phyloP scores from a whole-genome alignment of 352 stramenopile genomes.

The Phytophthora boehmeriae region DNA sequence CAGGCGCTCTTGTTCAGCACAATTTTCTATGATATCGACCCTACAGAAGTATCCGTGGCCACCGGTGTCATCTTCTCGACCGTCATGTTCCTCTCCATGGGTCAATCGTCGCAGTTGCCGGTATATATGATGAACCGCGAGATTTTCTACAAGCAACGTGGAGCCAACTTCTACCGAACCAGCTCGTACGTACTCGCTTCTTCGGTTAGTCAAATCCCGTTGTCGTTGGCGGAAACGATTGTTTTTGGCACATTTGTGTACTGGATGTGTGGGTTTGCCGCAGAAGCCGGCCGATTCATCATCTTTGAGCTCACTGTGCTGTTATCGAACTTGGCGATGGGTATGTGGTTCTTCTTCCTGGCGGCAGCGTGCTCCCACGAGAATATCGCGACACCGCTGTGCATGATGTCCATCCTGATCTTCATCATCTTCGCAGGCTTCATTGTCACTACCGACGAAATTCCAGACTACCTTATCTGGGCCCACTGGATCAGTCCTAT shows the following conservation, averaged over 20 bases:
- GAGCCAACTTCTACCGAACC: conserved; percentile 43
- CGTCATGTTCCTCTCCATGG: conserved; percentile 76
- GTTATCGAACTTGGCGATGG: conserved; percentile 48
- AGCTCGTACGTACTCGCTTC: conserved; percentile 58
- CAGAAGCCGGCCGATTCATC: conserved; percentile 25
- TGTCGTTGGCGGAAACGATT: conserved; percentile 55
- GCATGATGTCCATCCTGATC: conserved; percentile 43
- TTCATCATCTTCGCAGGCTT: conserved; percentile 42
- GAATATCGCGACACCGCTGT: conserved; percentile 35
- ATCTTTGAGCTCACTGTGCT: conserved; percentile 46
- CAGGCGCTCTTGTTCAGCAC: conserved; percentile 48
- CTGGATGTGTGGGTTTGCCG: conserved; percentile 73
- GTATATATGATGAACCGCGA: conserved; percentile 57
- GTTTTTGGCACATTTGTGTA: conserved; percentile 83
- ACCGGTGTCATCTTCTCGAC: conserved; percentile 73
- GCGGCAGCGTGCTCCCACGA: conserved; percentile 26
- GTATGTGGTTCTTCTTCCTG: conserved; percentile 15
- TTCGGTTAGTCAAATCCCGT: conserved; percentile 33
- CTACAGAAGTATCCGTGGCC: conserved; percentile 37
- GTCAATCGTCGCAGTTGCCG: conserved; percentile 64
- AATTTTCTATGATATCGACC: conserved; percentile 42
- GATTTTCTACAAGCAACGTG: conserved; percentile 82
- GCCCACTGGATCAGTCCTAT: conserved; percentile 49
- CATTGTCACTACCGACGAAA: not conserved
- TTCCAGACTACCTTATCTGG: conserved; percentile 1